Percentiles rank a stretch among this genome's conserved stretches.
phyloP scores from a whole-genome alignment of 768 basidiomycete genomes.

The Panellus pusillus region DNA sequence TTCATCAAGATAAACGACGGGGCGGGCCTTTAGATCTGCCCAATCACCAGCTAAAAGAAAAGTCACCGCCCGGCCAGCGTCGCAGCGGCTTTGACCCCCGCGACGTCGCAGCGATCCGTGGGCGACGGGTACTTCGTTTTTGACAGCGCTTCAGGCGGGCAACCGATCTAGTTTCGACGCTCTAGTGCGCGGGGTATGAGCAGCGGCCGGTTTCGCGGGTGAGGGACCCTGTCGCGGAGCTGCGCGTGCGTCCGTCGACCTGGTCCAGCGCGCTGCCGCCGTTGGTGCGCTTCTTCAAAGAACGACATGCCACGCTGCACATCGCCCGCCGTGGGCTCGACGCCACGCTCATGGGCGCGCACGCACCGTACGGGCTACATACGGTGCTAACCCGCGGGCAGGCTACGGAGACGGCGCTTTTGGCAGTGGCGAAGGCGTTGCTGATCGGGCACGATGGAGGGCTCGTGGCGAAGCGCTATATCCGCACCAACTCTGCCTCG shows the following conservation, averaged over 20 bases:
- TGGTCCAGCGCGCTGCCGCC: not conserved
- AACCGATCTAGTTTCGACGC: slow-evolving; percentile 21
- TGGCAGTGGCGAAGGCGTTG: slow-evolving; percentile 17
- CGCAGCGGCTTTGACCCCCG: not conserved
- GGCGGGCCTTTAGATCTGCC: not conserved
- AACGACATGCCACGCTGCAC: slow-evolving; percentile 23
- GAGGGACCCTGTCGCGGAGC: too few species aligned
- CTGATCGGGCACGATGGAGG: slow-evolving; percentile 24
- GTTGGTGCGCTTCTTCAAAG: slow-evolving; percentile 24
- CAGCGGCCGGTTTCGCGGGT: slow-evolving; percentile 6
- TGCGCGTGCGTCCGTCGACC: slow-evolving; percentile 13
- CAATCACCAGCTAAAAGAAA: not conserved
- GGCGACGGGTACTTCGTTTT: slow-evolving; percentile 26
- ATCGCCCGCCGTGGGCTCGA: slow-evolving; percentile 23
- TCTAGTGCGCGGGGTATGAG: slow-evolving; percentile 27
- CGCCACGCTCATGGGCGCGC: slow-evolving; percentile 18
- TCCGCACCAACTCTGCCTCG: too few species aligned
- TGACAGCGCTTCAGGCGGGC: slow-evolving; percentile 16
- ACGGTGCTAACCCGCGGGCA: slow-evolving; percentile 16
- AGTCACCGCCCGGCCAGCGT: not conserved
- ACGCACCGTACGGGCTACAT: too few species aligned
- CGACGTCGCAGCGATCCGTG: not conserved
- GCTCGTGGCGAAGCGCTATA: too few species aligned
- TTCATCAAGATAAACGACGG: slow-evolving; percentile 13
- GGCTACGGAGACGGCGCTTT: slow-evolving; percentile 22